A percentile compares a stretch with the other conserved stretches of the same genome.
These are phyloP conservation scores for Trichoderma afroharzianum DNA, from an alignment of 2,329 filamentous ascomycete species.

Conservation along the genomic window DNA sequence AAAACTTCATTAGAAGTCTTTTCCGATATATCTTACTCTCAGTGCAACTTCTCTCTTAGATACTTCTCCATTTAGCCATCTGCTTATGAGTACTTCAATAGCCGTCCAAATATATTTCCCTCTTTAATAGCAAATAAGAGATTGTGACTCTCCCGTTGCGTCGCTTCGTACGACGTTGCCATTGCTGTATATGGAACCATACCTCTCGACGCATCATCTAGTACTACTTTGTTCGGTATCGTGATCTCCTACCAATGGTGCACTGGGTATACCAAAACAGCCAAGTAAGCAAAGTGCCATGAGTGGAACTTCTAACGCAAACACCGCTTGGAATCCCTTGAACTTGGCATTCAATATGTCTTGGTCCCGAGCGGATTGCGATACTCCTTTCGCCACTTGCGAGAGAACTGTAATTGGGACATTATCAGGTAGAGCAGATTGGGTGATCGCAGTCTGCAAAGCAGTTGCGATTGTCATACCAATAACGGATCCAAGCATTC, in stretches of 20 bases:
- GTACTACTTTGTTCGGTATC: background rate
- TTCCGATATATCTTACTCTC: too few species aligned
- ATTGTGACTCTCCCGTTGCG: rapidly evolving
- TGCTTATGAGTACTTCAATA: too few species aligned
- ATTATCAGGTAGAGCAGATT: background rate
- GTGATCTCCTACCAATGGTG: background rate
- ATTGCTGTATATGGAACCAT: background rate
- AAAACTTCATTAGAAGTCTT: too few species aligned
- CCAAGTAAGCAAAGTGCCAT: background rate
- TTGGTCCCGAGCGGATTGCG: background rate
- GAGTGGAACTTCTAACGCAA: background rate
- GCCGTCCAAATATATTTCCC: too few species aligned
- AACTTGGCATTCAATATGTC: background rate
- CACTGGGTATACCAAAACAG: background rate
- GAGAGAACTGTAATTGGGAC: background rate
- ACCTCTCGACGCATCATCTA: background rate
- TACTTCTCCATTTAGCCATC: too few species aligned
- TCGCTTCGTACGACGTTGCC: background rate
- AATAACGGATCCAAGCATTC: background rate
- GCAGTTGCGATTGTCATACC: background rate
- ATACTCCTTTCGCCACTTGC: background rate
- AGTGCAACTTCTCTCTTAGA: too few species aligned
- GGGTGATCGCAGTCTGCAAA: background rate
- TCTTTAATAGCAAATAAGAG: too few species aligned
- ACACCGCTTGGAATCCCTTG: background rate